Base-by-base conservation (phyloP, 441 rosid species). In the Lepidium campestre region DNA sequence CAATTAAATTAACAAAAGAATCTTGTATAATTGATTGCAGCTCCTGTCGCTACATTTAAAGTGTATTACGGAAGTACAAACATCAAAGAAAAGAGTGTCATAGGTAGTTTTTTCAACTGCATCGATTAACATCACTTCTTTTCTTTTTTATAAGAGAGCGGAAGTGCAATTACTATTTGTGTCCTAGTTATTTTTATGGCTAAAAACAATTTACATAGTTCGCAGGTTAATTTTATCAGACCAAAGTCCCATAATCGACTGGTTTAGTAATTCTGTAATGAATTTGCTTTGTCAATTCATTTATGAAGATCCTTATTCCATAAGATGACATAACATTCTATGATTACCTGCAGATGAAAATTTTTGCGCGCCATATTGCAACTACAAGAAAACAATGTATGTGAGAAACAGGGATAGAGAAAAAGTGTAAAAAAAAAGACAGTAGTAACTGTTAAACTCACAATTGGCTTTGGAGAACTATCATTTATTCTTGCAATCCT, bases 281-380 rank as follows among this genome's bases (percentile, higher is more conserved):
- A 31, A 53, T 61, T 36, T 25, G 10, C 17, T 46, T 46, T 48
- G 29, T 39, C 32, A 35, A 47, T 15, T 46, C 39, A 41, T 34
- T 68, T 29, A 47, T 48, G 15, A 48, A 40, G 27, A 40, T 41
- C 23, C 11, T 11, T 32, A 41, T 62, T 68, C 20, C 48, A 68
- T 27, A n/a, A 46, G 32, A 50, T 55, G 46, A 53, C 54, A 46
- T 5, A 70, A 55, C 25, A 73, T 41, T 66, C 23, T 32, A 71
- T 65, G 67, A 25, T 66, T 83, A 88, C 96, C 93, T 75, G 86
- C 47, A 58, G 95, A 81, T 62, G 97, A 90, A 78, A 90, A 90
- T 65, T 74, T 71, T 22, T 79, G 87, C 13, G 80, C 68, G 10
- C 96, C 94, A 78, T 79, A 78, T 68, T 74, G 85, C 74, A 83